Evolutionary conservation across 2,329 filamentous ascomycete genomes (phyloP).

Genomic region (Sporothrix globosa): DNA sequence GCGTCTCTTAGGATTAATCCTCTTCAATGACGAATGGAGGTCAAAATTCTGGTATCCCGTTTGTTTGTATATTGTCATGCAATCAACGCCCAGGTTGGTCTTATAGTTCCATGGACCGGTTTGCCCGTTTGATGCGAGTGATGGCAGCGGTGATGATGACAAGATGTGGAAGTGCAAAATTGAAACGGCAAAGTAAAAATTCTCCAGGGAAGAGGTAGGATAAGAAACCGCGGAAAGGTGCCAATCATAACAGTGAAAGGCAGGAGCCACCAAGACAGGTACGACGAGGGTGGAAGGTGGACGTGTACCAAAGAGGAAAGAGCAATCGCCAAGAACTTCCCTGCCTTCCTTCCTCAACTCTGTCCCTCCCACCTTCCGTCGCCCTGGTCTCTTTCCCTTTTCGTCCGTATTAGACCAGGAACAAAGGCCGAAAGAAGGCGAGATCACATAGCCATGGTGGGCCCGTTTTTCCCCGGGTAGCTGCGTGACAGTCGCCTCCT

Average conservation of each 20-base stretch:
- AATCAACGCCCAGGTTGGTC: not conserved
- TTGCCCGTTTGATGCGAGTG: not conserved
- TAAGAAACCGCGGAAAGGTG: not conserved
- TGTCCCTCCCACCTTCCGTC: not conserved
- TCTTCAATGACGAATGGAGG: too few relatives aligned
- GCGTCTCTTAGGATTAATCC: not conserved
- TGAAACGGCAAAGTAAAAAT: not conserved
- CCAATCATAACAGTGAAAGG: not conserved
- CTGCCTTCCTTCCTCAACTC: slow-evolving; percentile 6
- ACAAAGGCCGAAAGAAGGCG: not conserved
- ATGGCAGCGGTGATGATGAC: too few relatives aligned
- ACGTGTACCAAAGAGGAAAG: not conserved
- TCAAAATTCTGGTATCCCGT: not conserved
- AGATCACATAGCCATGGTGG: not conserved
- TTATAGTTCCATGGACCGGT: not conserved
- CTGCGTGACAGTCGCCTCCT: slow-evolving; percentile 13
- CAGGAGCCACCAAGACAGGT: not conserved
- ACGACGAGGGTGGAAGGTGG: not conserved
- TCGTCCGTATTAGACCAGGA: slow-evolving; percentile 8
- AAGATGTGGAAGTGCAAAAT: too few relatives aligned
- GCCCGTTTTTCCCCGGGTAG: not conserved
- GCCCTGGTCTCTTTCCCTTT: slow-evolving; percentile 1
- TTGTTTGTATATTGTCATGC: not conserved
- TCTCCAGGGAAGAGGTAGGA: not conserved
- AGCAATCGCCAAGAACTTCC: slow-evolving; percentile 4